A percentile compares a stretch with the other conserved stretches of the same genome.
These are phyloP conservation scores for Aspergillus terreus DNA, from an alignment of 2,329 filamentous ascomycete genomes.

Conservation along the genomic window DNA sequence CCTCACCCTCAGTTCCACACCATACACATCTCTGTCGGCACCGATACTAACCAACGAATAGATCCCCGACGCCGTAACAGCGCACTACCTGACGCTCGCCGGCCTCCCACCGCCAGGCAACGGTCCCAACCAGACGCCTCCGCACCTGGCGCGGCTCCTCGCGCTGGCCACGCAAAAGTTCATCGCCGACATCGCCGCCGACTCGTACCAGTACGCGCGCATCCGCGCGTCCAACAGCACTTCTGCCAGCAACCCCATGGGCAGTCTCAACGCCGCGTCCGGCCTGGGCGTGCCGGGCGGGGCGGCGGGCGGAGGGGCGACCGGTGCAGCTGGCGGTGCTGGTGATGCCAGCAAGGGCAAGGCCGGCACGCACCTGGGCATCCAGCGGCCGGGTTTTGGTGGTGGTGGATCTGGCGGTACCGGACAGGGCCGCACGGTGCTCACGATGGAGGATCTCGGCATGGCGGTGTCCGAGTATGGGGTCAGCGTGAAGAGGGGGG, in stretches of 20 bases:
- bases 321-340: slow-evolving; percentile 49
- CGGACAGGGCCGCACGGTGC: slow-evolving; percentile 78
- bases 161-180: slow-evolving; percentile 99
- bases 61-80: slow-evolving; percentile 96
- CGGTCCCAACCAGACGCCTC: slow-evolving; percentile 72
- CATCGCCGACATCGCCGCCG: slow-evolving; percentile 93
- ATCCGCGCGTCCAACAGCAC: slow-evolving; percentile 88
- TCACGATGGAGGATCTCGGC: slow-evolving; percentile 97
- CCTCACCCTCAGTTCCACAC: neutral
- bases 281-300: slow-evolving; percentile 54
- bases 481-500: slow-evolving; percentile 93
- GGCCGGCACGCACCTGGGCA: slow-evolving; percentile 59
- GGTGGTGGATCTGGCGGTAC: slow-evolving; percentile 85
- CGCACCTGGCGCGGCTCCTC: slow-evolving; percentile 84
- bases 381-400: slow-evolving; percentile 74
- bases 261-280: slow-evolving; percentile 68
- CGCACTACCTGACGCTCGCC: slow-evolving; percentile 96
- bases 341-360: slow-evolving; percentile 44
- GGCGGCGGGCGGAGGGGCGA: slow-evolving; percentile 49
- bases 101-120: slow-evolving; percentile 84
- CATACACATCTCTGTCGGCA: neutral
- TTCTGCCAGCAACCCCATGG: slow-evolving; percentile 87
- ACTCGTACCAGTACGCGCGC: slow-evolving; percentile 95
- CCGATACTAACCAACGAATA: slow-evolving; percentile 35
- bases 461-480: slow-evolving; percentile 98